Base-by-base conservation (phyloP, 1,284 basidiomycete genomes). In the Xanthoconium separans region DNA sequence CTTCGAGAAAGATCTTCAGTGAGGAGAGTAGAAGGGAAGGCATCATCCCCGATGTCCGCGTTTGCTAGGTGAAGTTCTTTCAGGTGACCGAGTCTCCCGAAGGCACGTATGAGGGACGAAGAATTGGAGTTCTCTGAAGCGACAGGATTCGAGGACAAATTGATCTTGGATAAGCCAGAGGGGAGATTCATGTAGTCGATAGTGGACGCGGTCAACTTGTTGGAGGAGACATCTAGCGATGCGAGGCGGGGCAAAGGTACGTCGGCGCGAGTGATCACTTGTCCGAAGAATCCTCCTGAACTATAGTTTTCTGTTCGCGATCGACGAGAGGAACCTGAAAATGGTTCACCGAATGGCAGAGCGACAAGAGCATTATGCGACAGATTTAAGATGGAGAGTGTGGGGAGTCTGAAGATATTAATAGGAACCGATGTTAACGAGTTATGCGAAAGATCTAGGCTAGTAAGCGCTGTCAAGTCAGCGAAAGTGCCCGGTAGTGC, bases 371-470 rank as follows among this genome's bases (percentile, higher is more conserved):
- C 64, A 66, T 92, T 92, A 63, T 90, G 79, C 2, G 89, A 86
- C 11, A 91, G 55, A 60, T 91, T 87, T 49, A 92, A 75, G 24
- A 70, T 76, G 5, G 79, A 76, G 18, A 92, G 77, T 42, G 81
- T 73, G 6, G 89, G 86, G 30, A 92, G 78, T 9, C 85, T 75
- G 62, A 85, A 91, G 33, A 91, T 61, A 59, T 84, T 79, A 33
- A 71, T 59, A 1, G 89, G 89, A 15, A 91, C 72, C 3, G 77
- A 72, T 1, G 77, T 77, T 22, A 92, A 74, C 5, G 74, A 68
- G 66, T 91, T 92, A 65, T 87, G 77, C 0, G 88, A 89, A 22
- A 91, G 69, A 69, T 91, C 87, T 57, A 91, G 71, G 33, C 70
- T 74, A 11, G 81, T 82, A 22, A 91, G 75, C 12, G 77, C 77